Base-by-base conservation (phyloP, 306 rosid species). In the Gleditsia sinensis region DNA sequence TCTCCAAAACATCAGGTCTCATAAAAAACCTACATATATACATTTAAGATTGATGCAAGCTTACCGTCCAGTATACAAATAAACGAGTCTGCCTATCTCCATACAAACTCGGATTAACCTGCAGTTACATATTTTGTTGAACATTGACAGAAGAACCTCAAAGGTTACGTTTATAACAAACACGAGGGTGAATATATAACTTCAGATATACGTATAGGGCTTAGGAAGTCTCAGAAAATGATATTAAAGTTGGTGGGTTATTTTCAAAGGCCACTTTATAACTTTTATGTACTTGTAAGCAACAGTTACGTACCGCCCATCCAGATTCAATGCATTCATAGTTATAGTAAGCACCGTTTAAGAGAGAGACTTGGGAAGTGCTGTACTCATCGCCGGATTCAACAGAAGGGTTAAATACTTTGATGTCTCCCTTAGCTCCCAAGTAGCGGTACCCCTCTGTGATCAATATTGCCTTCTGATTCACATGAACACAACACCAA, bases 11-110 rank as follows among this genome's bases (percentile, higher is more conserved):
- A 67, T 13, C 30, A 20, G 39, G 8, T 46, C 71, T 37, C n/a
- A 13, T 45, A 0, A 14, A 14, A 45, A 45, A 16, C 7, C 2
- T 11, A 13, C 3, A 3, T 14, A 1, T 43, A 0, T 20, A n/a
- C n/a, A 43, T 36, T 14, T 24, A 32, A 39, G 30, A 27, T 43
- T 61, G 43, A 73, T 32, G 51, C 17, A 43, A 74, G 74, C 91
- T 81, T 76, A 87, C 91, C 12, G 97, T 92, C 97, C 93, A 92
- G 50, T 82, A 82, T 0, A 51, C 58, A 17, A 84, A 84, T 8
- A 92, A 64, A 7, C 97, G 87, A 63, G 88, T 70, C 37, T 45
- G 68, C 50, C 33, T 74, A 74, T 89, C 96, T 75, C 96, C 96
- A 61, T 87, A 88, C 1, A 88, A 79, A 60, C 60, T 49, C 0